These are phyloP conservation scores for Phytophthora foliorum DNA, from an alignment of 352 stramenopile genomes.

Conservation along the genomic window DNA sequence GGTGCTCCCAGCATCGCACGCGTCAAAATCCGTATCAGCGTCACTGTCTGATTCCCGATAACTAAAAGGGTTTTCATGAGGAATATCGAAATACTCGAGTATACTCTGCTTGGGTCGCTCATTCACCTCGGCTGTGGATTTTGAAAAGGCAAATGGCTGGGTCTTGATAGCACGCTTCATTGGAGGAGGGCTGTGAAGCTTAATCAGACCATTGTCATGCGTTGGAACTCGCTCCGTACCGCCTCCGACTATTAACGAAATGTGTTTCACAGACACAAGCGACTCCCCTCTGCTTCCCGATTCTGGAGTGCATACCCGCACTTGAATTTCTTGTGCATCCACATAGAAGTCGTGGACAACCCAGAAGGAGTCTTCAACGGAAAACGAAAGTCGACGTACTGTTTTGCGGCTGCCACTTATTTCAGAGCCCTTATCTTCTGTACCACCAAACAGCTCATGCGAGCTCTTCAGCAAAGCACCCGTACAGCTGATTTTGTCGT, in stretches of 20 bases:
- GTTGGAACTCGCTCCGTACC: constrained; percentile 35
- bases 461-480: constrained; percentile 48
- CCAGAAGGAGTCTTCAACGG: constrained; percentile 36
- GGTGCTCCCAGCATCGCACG: constrained; percentile 4
- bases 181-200: constrained; percentile 25
- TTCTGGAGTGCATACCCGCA: constrained; percentile 69
- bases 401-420: constrained; percentile 8
- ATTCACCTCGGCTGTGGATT: constrained; percentile 11
- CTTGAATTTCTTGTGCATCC: constrained; percentile 65
- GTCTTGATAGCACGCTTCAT: constrained; percentile 29
- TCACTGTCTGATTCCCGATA: constrained; percentile 66
- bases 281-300: constrained; percentile 75
- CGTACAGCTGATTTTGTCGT: constrained; percentile 61
- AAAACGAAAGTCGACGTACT: constrained; percentile 39
- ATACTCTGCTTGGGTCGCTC: constrained; percentile 68
- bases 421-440: background rate
- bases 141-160: constrained; percentile 12
- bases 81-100: constrained; percentile 78
- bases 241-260: constrained; percentile 63
- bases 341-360: constrained; percentile 58
- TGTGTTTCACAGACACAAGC: constrained; percentile 65
- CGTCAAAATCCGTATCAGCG: constrained; percentile 26
- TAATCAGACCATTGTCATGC: constrained; percentile 42
- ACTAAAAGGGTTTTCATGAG: constrained; percentile 77
- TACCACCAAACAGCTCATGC: constrained; percentile 36